Evolutionary conservation across 106 monocot species (phyloP).

Genomic region (Hemerocallis citrina): DNA sequence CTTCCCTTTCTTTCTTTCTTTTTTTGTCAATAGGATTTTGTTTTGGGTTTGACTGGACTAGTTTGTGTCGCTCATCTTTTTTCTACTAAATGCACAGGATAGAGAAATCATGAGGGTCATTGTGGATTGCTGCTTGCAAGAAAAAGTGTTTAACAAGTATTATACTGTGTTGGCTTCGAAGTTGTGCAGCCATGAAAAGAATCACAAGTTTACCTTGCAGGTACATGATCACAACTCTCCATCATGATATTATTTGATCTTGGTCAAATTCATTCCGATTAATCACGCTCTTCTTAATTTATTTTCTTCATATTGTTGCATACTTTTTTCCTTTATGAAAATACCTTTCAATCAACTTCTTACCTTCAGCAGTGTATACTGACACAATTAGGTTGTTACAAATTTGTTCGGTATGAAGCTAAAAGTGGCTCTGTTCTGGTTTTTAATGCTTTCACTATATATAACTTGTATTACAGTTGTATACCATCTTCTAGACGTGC

Average conservation of each 20-base stretch:
- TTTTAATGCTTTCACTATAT: too few relatives aligned
- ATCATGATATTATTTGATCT: background rate
- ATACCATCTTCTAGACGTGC: too few relatives aligned
- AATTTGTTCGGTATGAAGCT: too few relatives aligned
- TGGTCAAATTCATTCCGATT: too few relatives aligned
- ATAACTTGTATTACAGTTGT: too few relatives aligned
- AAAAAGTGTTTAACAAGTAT: slow-evolving; percentile 88
- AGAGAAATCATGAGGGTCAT: slow-evolving; percentile 94
- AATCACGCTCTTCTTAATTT: background rate
- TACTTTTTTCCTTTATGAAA: background rate
- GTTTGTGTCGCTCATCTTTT: background rate
- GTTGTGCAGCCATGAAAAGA: slow-evolving; percentile 86
- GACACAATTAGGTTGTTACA: background rate
- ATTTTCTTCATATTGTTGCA: background rate
- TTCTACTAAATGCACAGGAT: slow-evolving; percentile 39
- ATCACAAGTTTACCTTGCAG: slow-evolving; percentile 95
- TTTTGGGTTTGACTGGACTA: background rate
- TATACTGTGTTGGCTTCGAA: slow-evolving; percentile 86
- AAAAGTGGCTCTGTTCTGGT: too few relatives aligned
- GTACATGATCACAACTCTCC: slow-evolving; percentile 11
- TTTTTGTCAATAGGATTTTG: background rate
- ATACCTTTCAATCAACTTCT: background rate
- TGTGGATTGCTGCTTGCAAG: slow-evolving; percentile 91
- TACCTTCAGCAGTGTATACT: background rate
- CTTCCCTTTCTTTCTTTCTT: slow-evolving; percentile 1